Evolutionary conservation across 2,329 filamentous ascomycete genomes (phyloP), one percentile per base, ranked within the genome.

Genomic region (Colletotrichum musicola): DNA sequence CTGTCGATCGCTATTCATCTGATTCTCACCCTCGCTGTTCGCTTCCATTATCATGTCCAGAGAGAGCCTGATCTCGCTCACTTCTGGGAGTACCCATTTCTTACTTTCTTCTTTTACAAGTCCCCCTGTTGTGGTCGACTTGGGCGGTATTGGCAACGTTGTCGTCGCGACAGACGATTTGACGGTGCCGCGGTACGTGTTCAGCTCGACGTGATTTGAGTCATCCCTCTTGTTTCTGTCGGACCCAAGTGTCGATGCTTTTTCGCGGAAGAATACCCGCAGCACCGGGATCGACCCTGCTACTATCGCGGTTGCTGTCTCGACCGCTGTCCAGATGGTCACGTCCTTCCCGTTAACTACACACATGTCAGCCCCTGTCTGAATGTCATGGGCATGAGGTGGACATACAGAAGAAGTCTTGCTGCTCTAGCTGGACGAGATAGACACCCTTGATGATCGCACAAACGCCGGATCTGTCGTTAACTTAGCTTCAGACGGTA

Each of bases 271-370:
- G 3, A 77, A 72, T n/a, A 73, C 75, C 1, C 76, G 75, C 7
- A 78, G 63, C n/a, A 78, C 76, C 9, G 77, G 77, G 25, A 78
- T 77, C 4, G 75, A 78, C 44, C 75, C 73, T 6, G 75, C 77
- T 3, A 77, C 70, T 25, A 78, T 75, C 6, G 76, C 75, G 4
- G 70, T 72, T 16, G 72, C 63, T 4, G 74, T 67, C 62, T 78
- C 77, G 13, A 74, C 75, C 0, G 71, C 69, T 16, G 71, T 73
- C 77, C 76, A 78, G 10, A 77, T 75, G 3, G 75, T 72, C 3
- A 77, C 71, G 10, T 70, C 63, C 4, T 57, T 66, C 1, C 71
- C 72, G 12, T 72, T 62, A n/a, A 68, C 72, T 73, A n/a, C 2
- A 25, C 10, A 7, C 2, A 3, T 3, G n/a, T 20, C n/a, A 55